These are phyloP conservation scores for Suillus occidentalis DNA, from an alignment of 768 basidiomycete species.

Conservation along the genomic window DNA sequence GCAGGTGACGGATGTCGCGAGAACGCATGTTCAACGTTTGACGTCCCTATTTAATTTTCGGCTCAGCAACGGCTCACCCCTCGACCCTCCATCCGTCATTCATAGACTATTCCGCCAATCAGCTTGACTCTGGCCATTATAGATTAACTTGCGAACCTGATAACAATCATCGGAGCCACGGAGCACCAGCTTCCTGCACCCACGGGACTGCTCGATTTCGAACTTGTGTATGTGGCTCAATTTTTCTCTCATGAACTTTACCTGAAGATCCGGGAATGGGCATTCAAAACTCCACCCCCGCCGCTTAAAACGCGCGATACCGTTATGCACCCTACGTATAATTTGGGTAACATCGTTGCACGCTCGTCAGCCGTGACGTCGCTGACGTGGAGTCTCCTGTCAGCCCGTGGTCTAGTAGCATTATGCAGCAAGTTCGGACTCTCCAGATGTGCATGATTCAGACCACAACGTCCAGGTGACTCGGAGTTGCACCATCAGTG, in stretches of 20 bases:
- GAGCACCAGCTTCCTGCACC: not conserved
- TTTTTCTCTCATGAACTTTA: not conserved
- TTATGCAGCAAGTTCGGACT: not conserved
- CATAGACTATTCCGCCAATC: not conserved
- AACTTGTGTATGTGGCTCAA: not conserved
- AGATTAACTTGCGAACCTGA: not conserved
- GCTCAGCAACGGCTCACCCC: not conserved
- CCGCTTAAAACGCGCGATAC: slow-evolving; percentile 4
- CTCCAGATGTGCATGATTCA: not conserved
- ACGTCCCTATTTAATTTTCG: not conserved
- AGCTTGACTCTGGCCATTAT: not conserved
- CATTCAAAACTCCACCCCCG: slow-evolving; percentile 7
- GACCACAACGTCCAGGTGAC: not conserved
- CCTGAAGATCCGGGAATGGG: not conserved
- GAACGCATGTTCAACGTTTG: not conserved
- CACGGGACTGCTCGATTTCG: not conserved
- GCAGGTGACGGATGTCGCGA: not conserved
- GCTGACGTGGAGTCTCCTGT: not conserved
- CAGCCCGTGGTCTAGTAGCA: not conserved
- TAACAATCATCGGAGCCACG: not conserved
- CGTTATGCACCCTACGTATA: slow-evolving; percentile 6
- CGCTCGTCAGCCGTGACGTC: not conserved
- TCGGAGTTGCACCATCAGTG: not conserved
- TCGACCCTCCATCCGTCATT: not conserved
- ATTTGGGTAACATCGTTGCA: slow-evolving; percentile 4